These are phyloP conservation scores for Saccharomycopsis sp. DNA, from an alignment of 805 yeast species.

Conservation along the genomic window DNA sequence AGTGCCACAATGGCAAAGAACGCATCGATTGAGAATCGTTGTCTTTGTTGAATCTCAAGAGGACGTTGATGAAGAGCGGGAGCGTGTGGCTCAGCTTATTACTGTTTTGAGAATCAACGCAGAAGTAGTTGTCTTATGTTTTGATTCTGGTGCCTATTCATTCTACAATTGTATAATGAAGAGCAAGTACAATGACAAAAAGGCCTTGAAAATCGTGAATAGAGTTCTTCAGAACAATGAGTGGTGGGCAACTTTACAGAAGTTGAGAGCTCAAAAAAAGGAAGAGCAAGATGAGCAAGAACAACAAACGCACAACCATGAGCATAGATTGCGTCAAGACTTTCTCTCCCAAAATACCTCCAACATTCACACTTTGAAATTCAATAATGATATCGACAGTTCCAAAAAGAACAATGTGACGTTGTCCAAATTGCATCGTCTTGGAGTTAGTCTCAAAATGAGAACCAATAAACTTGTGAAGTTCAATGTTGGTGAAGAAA, in stretches of 20 bases:
- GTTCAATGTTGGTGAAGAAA: constrained; percentile 23
- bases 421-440: constrained; percentile 58
- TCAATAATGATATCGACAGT: not conserved
- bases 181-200: constrained; percentile 29
- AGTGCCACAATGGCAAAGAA: constrained; percentile 84
- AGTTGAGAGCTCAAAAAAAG: constrained; percentile 37
- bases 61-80: constrained; percentile 64
- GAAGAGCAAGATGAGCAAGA: not conserved
- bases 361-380: not conserved
- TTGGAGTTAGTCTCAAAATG: constrained; percentile 76
- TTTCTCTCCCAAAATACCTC: not conserved
- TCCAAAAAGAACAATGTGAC: constrained; percentile 8
- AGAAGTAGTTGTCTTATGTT: constrained; percentile 61
- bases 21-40: constrained; percentile 68
- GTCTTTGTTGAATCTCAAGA: constrained; percentile 75
- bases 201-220: constrained; percentile 39
- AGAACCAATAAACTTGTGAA: constrained; percentile 45
- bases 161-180: constrained; percentile 70
- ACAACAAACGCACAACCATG: not conserved
- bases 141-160: constrained; percentile 46
- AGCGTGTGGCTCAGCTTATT: constrained; percentile 53
- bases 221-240: constrained; percentile 47
- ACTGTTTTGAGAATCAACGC: constrained; percentile 81
- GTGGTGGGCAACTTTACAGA: constrained; percentile 76
- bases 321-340: not conserved